Evolutionary conservation across 2,329 filamentous ascomycete genomes (phyloP), one percentile per base, ranked within the genome.

Genomic region (Apiospora pterosperma): DNA sequence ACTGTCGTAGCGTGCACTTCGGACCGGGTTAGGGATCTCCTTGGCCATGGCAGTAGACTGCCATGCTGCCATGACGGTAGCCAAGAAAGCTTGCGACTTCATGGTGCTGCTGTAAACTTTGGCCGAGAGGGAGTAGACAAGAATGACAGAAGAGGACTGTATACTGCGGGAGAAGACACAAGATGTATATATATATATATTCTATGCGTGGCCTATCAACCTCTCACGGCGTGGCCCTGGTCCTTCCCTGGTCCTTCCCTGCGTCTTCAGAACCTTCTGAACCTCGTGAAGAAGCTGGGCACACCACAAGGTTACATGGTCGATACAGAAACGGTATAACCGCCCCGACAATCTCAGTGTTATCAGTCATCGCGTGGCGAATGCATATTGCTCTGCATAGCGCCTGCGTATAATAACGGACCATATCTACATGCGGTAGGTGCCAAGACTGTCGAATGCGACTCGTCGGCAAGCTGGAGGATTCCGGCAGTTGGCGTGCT

Each of bases 1-100:
- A 23, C 64, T 66, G 14, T 63, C 62, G 59, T 66, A 66, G 10
- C 39, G 38, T 5, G 36, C 60, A 4, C n/a, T 34, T 16, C 39
- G 38, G 10, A 10, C 25, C 28, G 60, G 60, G 41, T 62, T 62
- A 14, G 60, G 60, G 39, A 62, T 62, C 39, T 62, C 60, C 39
- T 62, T 62, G 11, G 14, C 38, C 38, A 48, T 34, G 60, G 41
- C 38, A 23, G 39, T 42, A 12, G 60, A 42, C n/a, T 62, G 60
- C 38, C 60, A 62, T 62, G 38, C 60, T 36, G 60, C 60, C 39
- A 62, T 21, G 39, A 62, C 38, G 60, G 58, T 21, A 55, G 12
- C 59, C 28, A 61, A 19, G 39, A 42, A 48, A 31, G n/a, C 23
- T 10, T 62, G 60, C 8, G 60, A 62, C 28, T 44, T 62, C 60